phyloP scores from a whole-genome alignment of 129 eudicot genomes.

The Flaveria trinervia region DNA sequence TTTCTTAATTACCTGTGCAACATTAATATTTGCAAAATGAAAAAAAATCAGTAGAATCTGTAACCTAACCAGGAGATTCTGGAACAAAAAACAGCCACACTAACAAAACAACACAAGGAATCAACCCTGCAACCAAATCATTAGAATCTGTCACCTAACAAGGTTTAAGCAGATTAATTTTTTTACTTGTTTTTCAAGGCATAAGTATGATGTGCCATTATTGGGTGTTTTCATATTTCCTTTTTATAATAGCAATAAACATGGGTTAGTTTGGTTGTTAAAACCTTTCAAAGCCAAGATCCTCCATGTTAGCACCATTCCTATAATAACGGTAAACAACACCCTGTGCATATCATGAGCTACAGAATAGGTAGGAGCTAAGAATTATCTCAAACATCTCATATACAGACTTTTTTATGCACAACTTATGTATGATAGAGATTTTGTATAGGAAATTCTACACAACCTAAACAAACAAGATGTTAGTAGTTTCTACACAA shows the following conservation, averaged over 20 bases:
- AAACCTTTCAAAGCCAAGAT: constrained; percentile 77
- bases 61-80: constrained; percentile 96
- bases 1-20: no score
- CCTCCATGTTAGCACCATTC: constrained; percentile 79
- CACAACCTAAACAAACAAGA: no score
- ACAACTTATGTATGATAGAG: neutral
- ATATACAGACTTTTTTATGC: constrained; percentile 1
- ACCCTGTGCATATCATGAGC: constrained; percentile 85
- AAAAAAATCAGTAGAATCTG: no score
- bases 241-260: neutral
- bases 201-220: neutral
- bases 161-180: neutral
- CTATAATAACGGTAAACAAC: constrained; percentile 72
- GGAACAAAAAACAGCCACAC: constrained; percentile 76
- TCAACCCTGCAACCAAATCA: constrained; percentile 56
- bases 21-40: no score
- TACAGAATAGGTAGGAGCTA: constrained; percentile 35
- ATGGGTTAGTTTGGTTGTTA: neutral
- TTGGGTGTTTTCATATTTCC: neutral
- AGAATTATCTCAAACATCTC: constrained; percentile 5
- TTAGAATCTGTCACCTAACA: neutral
- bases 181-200: neutral
- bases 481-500: no score
- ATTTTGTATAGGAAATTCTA: neutral
- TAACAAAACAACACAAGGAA: constrained; percentile 77